phyloP scores from a whole-genome alignment of 768 basidiomycete genomes.

The Termitomyces sp. region DNA sequence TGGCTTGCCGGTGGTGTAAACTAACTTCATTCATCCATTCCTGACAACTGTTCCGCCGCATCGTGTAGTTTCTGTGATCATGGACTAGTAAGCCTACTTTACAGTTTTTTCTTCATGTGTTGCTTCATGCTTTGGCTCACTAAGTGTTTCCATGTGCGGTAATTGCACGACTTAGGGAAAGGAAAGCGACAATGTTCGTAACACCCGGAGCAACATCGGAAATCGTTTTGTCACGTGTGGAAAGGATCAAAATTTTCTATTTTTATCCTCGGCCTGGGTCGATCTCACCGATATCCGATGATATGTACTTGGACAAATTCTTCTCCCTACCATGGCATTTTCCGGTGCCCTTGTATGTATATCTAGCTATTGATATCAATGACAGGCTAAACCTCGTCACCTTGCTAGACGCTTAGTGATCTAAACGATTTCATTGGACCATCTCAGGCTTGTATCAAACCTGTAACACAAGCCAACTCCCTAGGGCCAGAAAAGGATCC shows the following conservation, averaged over 20 bases:
- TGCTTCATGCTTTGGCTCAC: neutral
- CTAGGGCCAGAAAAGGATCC: constrained; percentile 23
- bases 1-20: no score
- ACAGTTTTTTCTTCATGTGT: neutral
- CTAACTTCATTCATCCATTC: no score
- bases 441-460: constrained; percentile 96
- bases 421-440: constrained; percentile 97
- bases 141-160: neutral
- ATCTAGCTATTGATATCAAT: neutral
- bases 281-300: neutral
- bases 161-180: neutral
- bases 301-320: neutral
- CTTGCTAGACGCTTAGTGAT: constrained; percentile 76
- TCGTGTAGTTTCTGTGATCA: neutral
- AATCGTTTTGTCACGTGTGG: neutral
- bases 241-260: neutral
- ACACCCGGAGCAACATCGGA: no score
- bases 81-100: neutral
- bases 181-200: neutral
- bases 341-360: constrained; percentile 76
- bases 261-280: neutral
- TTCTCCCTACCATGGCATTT: constrained; percentile 59
- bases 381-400: neutral
- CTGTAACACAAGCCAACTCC: constrained; percentile 53
- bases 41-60: no score